Conservation (phyloP, 768 basidiomycete species). For the Pleurotus platypus region DNA sequence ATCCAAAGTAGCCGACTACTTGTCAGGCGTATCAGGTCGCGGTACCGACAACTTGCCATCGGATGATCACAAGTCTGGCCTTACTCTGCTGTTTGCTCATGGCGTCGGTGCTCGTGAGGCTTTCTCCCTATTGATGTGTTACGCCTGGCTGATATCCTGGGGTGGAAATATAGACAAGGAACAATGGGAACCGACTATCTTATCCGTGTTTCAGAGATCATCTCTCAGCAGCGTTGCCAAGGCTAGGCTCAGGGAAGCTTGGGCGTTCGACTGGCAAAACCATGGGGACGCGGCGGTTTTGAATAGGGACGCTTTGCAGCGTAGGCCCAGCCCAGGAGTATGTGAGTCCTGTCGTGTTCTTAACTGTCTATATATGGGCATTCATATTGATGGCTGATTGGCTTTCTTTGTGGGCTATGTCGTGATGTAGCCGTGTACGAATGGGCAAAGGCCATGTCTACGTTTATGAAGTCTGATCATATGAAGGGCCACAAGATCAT, state of each 20-base stretch:
- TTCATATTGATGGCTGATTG: too few species aligned
- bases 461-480: constrained; percentile 27
- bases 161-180: constrained; percentile 42
- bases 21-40: background rate
- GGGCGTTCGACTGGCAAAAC: constrained; percentile 49
- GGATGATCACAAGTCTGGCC: background rate
- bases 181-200: constrained; percentile 49
- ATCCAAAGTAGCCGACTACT: background rate
- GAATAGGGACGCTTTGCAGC: constrained; percentile 30
- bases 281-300: constrained; percentile 47
- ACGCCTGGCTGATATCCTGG: background rate
- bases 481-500: constrained; percentile 34
- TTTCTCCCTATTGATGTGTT: background rate
- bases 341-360: constrained; percentile 24
- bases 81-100: constrained; percentile 1
- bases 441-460: constrained; percentile 31
- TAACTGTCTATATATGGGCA: background rate
- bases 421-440: constrained; percentile 25
- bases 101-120: constrained; percentile 4
- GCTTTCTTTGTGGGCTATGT: background rate
- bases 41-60: background rate
- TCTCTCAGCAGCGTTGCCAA: background rate
- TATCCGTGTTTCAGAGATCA: constrained; percentile 26
- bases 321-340: constrained; percentile 27
- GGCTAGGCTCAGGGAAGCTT: constrained; percentile 37